Base-by-base conservation (phyloP, 805 yeast genomes). In the Candida easanensis region DNA sequence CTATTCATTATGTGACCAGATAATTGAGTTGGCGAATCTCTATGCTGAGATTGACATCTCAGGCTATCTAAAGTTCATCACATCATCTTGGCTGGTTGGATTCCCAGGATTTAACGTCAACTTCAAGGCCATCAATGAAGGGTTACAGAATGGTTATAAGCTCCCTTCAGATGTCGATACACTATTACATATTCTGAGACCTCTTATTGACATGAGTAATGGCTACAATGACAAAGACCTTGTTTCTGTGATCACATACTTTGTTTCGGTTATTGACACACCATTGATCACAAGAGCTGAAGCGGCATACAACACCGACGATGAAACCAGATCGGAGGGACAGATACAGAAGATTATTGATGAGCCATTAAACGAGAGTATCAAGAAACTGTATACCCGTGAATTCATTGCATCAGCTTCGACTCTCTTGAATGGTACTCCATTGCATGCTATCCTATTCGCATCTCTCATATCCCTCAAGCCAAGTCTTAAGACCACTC, bases 401-500 rank as follows among this genome's bases (percentile, higher is more conserved):
- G 53, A 56, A 0, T 52, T 66, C 54, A 65, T 56, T 41, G 43
- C 55, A 17, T 33, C 46, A 4, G 63, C 66, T 20, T 42, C 52
- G 0, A 53, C 7, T 4, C 11, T 38, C 10, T 35, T 46, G 11
- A 34, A 45, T 5, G 46, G 53, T 5, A 61, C 65, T 1, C 44
- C 46, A 42, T 53, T 30, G 30, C 45, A 46, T 41, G 60, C 46
- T 18, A 60, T 38, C 39, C 66, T 36, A 43, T 61, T 54, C 41
- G 52, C 57, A 4, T 53, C 68, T 4, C 52, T 75, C 36, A 56
- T 73, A 16, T 54, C 56, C 22, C 40, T 74, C n/a, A 58, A 62
- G 27, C 75, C 77, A 2, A 49, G 57, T 2, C 49, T 62, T 28
- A 69, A 67, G 45, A 58, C 66, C 13, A 63, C 64, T 23, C 52